Base-by-base conservation (phyloP, 805 yeast species). In the Starmerella etchellsii region DNA sequence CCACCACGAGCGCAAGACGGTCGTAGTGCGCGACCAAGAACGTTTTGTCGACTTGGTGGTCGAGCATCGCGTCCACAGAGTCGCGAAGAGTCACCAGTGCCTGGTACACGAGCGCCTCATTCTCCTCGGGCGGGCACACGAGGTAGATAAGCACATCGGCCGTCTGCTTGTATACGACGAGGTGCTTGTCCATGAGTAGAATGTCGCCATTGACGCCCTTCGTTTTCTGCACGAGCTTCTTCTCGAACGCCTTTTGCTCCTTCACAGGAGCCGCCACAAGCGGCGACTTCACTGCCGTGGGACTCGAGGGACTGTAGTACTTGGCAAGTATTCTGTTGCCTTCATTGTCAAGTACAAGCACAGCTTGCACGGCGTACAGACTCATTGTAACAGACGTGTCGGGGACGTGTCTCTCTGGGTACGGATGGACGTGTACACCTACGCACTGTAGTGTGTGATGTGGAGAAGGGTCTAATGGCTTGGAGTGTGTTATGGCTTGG, bases 141-240 rank as follows among this genome's bases (percentile, higher is more conserved):
- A 87, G 57, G 51, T 79, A 75, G 41, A 91, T 59, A 21, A 80
- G 61, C 32, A 79, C 70, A 58, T 91, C 97, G 40, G 82, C 70
- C 44, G 73, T 66, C 60, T 85, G 93, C 61, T 82, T 85, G 64
- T 85, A 91, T n/a, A 84, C 78, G 30, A 87, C 76, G 46, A 84
- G 67, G 50, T 78, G 79, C 57, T 74, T 74, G 54, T 85, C 94
- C 56, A 75, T 79, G 34, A 91, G 67, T 46, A 84, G 63, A 41
- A 91, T 75, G 54, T 87, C 97, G 38, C 80, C 73, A 55, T 80
- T 76, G 48, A 77, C 76, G 54, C 84, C 82, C 60, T 72, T 72
- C n/a, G 94, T 78, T 61, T 87, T 91, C 34, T 63, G 59, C 54
- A 78, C 78, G 31, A 91, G 62, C 4, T 70, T 68, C 50, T 71